Conservation (phyloP, 2,329 filamentous ascomycete species). For the Phaeosphaeria sp. region DNA sequence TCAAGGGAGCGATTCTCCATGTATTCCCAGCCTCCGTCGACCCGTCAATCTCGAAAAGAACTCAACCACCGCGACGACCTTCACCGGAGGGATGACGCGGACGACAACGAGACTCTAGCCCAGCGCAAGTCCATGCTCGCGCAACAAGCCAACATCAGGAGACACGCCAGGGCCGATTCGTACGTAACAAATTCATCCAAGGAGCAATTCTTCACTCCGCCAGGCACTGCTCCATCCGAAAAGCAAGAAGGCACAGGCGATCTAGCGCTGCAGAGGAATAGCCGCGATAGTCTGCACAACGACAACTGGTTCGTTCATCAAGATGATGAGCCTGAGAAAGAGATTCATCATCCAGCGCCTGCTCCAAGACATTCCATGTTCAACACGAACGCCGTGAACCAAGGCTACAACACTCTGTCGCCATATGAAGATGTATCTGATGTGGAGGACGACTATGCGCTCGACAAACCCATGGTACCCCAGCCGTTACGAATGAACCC, state of each 20-base stretch:
- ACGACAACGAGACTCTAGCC: constrained; percentile 38
- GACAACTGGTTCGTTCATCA: constrained; percentile 57
- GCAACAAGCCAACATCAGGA: constrained; percentile 43
- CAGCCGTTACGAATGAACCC: constrained; percentile 58
- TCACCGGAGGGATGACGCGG: constrained; percentile 28
- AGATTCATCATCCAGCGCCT: constrained; percentile 16
- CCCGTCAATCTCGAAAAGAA: constrained; percentile 46
- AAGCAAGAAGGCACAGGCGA: constrained; percentile 30
- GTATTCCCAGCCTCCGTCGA: constrained; percentile 44
- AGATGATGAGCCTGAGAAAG: constrained; percentile 21
- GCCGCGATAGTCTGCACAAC: constrained; percentile 46
- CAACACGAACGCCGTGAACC: constrained; percentile 25
- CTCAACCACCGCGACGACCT: constrained; percentile 44
- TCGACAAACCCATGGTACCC: constrained; percentile 38
- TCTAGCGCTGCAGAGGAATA: constrained; percentile 35
- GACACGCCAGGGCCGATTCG: constrained; percentile 35
- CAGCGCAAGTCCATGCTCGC: constrained; percentile 43
- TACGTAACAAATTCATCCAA: constrained; percentile 36
- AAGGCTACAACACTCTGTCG: constrained; percentile 38
- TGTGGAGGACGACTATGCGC: constrained; percentile 33
- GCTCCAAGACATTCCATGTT: constrained; percentile 31
- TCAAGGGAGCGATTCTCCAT: constrained; percentile 59
- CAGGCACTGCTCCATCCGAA: constrained; percentile 21
- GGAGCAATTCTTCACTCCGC: constrained; percentile 40
- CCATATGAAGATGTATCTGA: constrained; percentile 38